Base-by-base conservation (phyloP, 768 basidiomycete species). In the Vishniacozyma victoriae region DNA sequence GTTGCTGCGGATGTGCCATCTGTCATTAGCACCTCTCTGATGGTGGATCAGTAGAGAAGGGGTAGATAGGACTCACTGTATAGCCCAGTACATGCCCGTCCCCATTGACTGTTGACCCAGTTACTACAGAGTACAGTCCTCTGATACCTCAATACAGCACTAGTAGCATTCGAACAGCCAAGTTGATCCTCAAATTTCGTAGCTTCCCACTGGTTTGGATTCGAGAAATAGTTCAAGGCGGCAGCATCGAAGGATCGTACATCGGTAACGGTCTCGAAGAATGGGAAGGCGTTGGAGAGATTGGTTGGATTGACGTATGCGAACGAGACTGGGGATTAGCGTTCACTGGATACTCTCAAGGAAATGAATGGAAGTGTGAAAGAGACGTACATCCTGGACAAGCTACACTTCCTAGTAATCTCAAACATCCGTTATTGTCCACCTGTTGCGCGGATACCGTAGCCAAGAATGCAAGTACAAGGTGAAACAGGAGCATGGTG, bases 51-150 rank as follows among this genome's bases (percentile, higher is more conserved):
- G 9, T 33, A n/a, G 9, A n/a, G n/a, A n/a, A 38, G 36, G 36
- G 18, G 36, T 7, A 7, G 36, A 38, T 7, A 38, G 22, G 16
- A 59, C 64, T 48, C 41, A 71, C 70, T 64, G 45, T 70, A 66
- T 12, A 56, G 44, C 16, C 50, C 55, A n/a, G 49, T 49, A 46
- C 69, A 68, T 14, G 44, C 46, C 14, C 52, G 27, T 19, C 57
- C 55, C 58, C 60, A 71, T 42, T 42, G n/a, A 27, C 61, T 55
- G 38, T 71, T 71, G 33, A 69, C 65, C 70, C 70, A 71, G 40
- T 58, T 44, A 12, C 57, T 61, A 39, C 71, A 72, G 16, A 70
- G 41, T n/a, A 70, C 65, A 16, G 71, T 69, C 48, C 69, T 50
- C 47, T 64, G 56, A 44, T 57, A 72, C 22, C 67, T 38, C 22